Evolutionary conservation across 768 basidiomycete species (phyloP).

Genomic region (Phylloporus rhodoxanthus): DNA sequence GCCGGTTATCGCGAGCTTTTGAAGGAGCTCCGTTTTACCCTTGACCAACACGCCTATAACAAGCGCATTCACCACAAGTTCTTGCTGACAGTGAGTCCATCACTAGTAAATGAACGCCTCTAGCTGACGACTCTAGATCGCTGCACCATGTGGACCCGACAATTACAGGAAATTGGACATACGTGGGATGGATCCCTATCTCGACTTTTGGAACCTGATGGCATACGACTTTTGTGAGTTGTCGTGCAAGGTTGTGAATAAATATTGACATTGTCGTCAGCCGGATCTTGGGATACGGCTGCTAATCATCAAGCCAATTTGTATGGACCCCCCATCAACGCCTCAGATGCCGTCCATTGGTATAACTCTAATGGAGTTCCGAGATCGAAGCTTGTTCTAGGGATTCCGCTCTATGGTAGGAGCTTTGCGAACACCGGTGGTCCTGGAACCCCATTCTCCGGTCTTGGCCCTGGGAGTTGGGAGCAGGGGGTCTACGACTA

Average conservation of each 20-base stretch:
- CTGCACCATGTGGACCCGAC: slow-evolving; percentile 86
- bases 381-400: slow-evolving; percentile 77
- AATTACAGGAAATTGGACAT: slow-evolving; percentile 78
- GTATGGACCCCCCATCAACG: slow-evolving; percentile 60
- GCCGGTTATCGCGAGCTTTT: slow-evolving; percentile 79
- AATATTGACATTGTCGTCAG: slow-evolving; percentile 31
- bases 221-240: slow-evolving; percentile 72
- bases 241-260: slow-evolving; percentile 16
- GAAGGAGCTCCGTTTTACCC: slow-evolving; percentile 60
- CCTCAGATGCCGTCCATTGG: slow-evolving; percentile 58
- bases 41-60: slow-evolving; percentile 69
- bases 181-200: slow-evolving; percentile 76
- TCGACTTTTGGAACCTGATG: slow-evolving; percentile 99
- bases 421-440: slow-evolving; percentile 84
- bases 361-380: slow-evolving; percentile 69
- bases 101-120: neutral
- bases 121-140: slow-evolving; percentile 48
- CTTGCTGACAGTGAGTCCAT: slow-evolving; percentile 59
- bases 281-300: slow-evolving; percentile 68
- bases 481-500: slow-evolving; percentile 92
- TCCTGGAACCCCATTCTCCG: slow-evolving; percentile 72
- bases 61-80: slow-evolving; percentile 60
- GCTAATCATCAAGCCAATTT: slow-evolving; percentile 87
- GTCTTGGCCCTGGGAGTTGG: slow-evolving; percentile 86
- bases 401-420: slow-evolving; percentile 90